A percentile compares a stretch with the other conserved stretches of the same genome.
Conservation (phyloP, 371 early-diverging fungal species). For the Mucor lusitanicus region DNA sequence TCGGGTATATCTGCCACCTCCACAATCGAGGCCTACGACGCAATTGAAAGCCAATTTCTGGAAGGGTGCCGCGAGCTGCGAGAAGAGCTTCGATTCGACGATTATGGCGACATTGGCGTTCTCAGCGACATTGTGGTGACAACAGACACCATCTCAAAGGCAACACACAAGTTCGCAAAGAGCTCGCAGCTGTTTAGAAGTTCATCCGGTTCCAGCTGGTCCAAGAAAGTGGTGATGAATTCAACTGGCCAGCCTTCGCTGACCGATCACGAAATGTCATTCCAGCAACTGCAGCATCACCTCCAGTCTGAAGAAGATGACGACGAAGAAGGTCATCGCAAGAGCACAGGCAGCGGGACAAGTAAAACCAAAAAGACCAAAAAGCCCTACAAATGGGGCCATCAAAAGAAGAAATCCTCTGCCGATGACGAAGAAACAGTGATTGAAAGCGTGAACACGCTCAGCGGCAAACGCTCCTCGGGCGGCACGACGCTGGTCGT, state of each 20-base stretch:
- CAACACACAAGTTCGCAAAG: background rate
- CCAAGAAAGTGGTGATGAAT: background rate
- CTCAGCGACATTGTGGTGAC: conserved; percentile 38
- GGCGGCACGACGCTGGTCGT: background rate
- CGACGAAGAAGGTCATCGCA: background rate
- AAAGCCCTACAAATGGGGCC: background rate
- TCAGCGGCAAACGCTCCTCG: background rate
- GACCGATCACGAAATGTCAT: background rate
- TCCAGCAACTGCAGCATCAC: background rate
- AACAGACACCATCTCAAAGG: conserved; percentile 28
- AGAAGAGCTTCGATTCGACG: conserved; percentile 26
- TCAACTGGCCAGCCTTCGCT: background rate
- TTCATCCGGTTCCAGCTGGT: background rate
- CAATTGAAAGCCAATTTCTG: conserved; percentile 21
- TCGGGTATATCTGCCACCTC: conserved; percentile 12
- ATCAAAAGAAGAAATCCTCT: background rate
- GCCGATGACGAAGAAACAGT: conserved; percentile 16
- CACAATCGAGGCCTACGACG: conserved; percentile 5
- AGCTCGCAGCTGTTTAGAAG: background rate
- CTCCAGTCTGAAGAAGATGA: background rate
- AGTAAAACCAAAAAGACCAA: background rate
- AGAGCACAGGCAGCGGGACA: background rate
- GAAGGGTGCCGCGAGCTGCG: conserved; percentile 29
- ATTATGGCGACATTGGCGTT: conserved; percentile 32
- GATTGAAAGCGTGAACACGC: background rate